Conservation (phyloP, 495 filamentous ascomycete genomes). For the Podospora sp. region DNA sequence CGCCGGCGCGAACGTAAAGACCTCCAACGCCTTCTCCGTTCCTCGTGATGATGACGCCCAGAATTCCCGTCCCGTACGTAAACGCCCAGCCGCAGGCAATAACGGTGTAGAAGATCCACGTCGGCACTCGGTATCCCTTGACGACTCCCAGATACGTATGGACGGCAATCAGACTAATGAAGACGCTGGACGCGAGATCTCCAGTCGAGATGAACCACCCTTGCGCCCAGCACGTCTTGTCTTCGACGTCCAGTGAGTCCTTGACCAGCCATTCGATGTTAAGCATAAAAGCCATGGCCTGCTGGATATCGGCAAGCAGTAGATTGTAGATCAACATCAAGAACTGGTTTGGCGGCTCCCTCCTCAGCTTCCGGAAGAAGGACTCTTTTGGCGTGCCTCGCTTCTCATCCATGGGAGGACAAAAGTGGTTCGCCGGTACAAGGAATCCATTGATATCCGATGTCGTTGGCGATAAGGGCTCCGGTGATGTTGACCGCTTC, state of each 20-base stretch:
- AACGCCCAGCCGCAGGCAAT: slow-evolving; percentile 62
- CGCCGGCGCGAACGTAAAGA: slow-evolving; percentile 63
- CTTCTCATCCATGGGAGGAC: slow-evolving; percentile 24
- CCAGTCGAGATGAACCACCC: slow-evolving; percentile 73
- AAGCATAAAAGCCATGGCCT: slow-evolving; percentile 69
- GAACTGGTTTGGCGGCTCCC: slow-evolving; percentile 64
- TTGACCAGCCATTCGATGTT: slow-evolving; percentile 61
- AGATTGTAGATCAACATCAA: slow-evolving; percentile 76
- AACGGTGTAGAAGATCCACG: slow-evolving; percentile 52
- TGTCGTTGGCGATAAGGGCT: slow-evolving; percentile 25
- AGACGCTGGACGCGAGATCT: slow-evolving; percentile 68
- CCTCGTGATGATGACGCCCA: slow-evolving; percentile 53
- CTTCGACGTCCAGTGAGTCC: slow-evolving; percentile 58
- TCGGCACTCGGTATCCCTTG: slow-evolving; percentile 56
- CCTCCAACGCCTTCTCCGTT: slow-evolving; percentile 49
- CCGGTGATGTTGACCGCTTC: slow-evolving; percentile 24
- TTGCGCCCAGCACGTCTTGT: slow-evolving; percentile 65
- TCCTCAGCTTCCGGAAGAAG: slow-evolving; percentile 23
- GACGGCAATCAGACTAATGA: slow-evolving; percentile 67
- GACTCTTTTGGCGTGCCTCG: slow-evolving; percentile 9
- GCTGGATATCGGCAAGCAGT: slow-evolving; percentile 71
- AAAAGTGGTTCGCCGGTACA: slow-evolving; percentile 28
- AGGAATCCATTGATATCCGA: slow-evolving; percentile 32
- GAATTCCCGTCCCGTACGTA: slow-evolving; percentile 57
- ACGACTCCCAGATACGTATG: slow-evolving; percentile 70